Percentiles rank a stretch among this genome's conserved stretches.
Conservation (phyloP, 495 filamentous ascomycete species). For the Penicillium turbatum region DNA sequence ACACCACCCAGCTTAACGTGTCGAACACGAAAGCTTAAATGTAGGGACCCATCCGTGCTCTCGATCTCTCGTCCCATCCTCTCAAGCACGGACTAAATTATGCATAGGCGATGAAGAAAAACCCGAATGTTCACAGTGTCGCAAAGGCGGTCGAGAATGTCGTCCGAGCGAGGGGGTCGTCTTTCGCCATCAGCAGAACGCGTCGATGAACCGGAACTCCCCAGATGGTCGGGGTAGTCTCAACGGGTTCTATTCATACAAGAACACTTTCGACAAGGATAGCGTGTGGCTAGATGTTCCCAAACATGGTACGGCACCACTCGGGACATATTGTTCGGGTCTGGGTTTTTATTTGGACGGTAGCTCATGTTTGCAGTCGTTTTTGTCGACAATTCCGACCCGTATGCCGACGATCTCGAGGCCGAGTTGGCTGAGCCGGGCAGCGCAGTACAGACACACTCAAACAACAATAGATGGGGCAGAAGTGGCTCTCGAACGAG, state of each 20-base stretch:
- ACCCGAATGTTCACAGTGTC: constrained; percentile 55
- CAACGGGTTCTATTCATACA: constrained; percentile 66
- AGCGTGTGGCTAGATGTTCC: constrained; percentile 63
- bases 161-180: constrained; percentile 59
- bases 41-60: constrained; percentile 24
- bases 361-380: constrained; percentile 43
- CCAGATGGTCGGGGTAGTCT: constrained; percentile 44
- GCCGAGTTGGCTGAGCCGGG: constrained; percentile 31
- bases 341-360: background rate
- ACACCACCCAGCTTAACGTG: constrained; percentile 50
- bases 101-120: constrained; percentile 50
- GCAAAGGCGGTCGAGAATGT: constrained; percentile 58
- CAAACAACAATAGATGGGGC: constrained; percentile 30
- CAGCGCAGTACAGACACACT: constrained; percentile 29
- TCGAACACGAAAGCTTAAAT: constrained; percentile 61
- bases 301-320: constrained; percentile 41
- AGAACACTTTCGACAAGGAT: constrained; percentile 60
- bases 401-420: constrained; percentile 54
- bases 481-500: constrained; percentile 24
- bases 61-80: background rate
- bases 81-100: constrained; percentile 10
- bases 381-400: constrained; percentile 62
- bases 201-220: constrained; percentile 58
- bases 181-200: constrained; percentile 70
- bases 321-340: background rate